phyloP scores from a whole-genome alignment of 352 stramenopile species.

The Phytophthora pisi region DNA sequence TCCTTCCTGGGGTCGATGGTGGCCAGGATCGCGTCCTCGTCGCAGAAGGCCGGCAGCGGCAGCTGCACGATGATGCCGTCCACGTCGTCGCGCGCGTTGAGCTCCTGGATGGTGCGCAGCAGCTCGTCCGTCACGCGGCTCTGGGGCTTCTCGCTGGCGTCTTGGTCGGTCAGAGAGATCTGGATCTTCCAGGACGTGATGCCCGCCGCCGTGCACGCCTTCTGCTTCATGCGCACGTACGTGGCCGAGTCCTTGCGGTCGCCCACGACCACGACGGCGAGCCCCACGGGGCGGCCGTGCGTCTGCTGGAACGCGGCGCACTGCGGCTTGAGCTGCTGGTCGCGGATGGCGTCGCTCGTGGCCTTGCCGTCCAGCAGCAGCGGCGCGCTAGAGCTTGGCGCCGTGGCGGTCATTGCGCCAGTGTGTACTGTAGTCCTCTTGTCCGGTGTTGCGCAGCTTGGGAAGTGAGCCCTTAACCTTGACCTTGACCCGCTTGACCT shows the following conservation, averaged over 20 bases:
- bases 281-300: constrained; percentile 80
- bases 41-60: constrained; percentile 91
- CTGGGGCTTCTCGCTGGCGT: constrained; percentile 13
- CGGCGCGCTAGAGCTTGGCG: constrained; percentile 1
- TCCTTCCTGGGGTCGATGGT: constrained; percentile 95
- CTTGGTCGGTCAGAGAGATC: constrained; percentile 36
- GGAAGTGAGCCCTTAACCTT: constrained; percentile 20
- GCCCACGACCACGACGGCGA: constrained; percentile 98
- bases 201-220: constrained; percentile 93
- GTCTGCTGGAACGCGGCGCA: constrained; percentile 52
- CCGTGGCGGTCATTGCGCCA: constrained; percentile 1
- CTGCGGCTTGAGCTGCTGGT: constrained; percentile 82
- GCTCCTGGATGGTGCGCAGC: constrained; percentile 55
- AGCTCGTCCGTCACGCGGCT: constrained; percentile 38
- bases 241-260: constrained; percentile 94
- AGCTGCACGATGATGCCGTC: constrained; percentile 93
- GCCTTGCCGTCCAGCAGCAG: constrained; percentile 82
- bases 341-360: constrained; percentile 82
- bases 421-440: background rate
- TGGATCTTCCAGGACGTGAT: constrained; percentile 91
- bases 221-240: constrained; percentile 99
- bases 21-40: constrained; percentile 93
- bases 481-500: background rate
- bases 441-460: constrained; percentile 18
- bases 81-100: constrained; percentile 74